A percentile compares a stretch with the other conserved stretches of the same genome.
Conservation (phyloP, 257 asterid species). For the Plectranthus barbatus region DNA sequence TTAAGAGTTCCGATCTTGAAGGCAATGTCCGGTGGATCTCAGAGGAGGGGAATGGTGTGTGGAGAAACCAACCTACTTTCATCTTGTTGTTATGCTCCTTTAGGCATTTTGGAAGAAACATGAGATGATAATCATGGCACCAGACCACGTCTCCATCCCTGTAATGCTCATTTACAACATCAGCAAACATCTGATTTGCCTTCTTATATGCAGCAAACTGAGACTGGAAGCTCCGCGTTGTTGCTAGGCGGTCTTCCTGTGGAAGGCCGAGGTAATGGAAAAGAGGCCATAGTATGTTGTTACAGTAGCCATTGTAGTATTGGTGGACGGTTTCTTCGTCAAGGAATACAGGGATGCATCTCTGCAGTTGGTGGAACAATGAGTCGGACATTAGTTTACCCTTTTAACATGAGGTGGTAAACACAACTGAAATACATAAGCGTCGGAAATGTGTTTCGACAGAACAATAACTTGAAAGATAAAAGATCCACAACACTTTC, state of each 20-base stretch:
- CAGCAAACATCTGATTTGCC: slow-evolving; percentile 86
- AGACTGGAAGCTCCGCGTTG: slow-evolving; percentile 84
- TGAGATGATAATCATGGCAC: slow-evolving; percentile 91
- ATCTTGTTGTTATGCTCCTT: slow-evolving; percentile 57
- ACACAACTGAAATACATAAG: not conserved
- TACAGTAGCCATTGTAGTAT: slow-evolving; percentile 80
- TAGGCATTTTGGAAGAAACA: slow-evolving; percentile 80
- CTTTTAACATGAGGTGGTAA: not conserved
- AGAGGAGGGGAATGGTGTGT: slow-evolving; percentile 88
- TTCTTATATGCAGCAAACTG: slow-evolving; percentile 79
- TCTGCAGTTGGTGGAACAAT: slow-evolving; percentile 29
- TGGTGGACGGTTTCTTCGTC: slow-evolving; percentile 80
- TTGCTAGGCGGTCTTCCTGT: slow-evolving; percentile 88
- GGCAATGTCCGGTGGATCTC: slow-evolving; percentile 84
- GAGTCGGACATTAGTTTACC: not conserved
- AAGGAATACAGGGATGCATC: slow-evolving; percentile 85
- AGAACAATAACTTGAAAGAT: not conserved
- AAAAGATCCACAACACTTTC: slow-evolving; percentile 1
- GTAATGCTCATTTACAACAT: slow-evolving; percentile 69
- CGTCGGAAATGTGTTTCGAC: not conserved
- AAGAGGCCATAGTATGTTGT: slow-evolving; percentile 90
- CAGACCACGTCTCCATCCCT: slow-evolving; percentile 86
- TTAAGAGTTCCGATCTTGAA: slow-evolving; percentile 68
- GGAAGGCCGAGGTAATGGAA: slow-evolving; percentile 93
- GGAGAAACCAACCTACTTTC: slow-evolving; percentile 97